A percentile compares a stretch with the other conserved stretches of the same genome.
phyloP scores from a whole-genome alignment of 208 protist genomes.

The Wallacemonas rigidus region DNA sequence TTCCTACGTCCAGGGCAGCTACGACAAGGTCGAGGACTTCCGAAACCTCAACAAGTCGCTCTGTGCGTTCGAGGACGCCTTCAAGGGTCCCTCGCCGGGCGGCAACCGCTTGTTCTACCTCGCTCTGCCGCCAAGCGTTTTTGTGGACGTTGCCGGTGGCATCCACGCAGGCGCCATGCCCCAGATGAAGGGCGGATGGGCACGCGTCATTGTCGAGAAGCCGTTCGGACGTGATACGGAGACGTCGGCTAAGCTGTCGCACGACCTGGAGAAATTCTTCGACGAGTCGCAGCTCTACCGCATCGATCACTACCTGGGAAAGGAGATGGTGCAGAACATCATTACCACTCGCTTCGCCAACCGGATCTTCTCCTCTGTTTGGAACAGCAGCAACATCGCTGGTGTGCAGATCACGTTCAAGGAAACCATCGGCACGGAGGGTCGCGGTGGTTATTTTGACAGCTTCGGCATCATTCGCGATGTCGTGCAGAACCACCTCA shows the following conservation, averaged over 20 bases:
- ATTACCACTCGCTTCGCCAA: conserved; percentile 93
- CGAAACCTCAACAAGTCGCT: conserved; percentile 53
- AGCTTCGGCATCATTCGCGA: conserved; percentile 93
- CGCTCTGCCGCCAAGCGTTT: conserved; percentile 85
- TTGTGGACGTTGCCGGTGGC: conserved; percentile 58
- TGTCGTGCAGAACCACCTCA: conserved; percentile 94
- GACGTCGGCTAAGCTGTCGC: conserved; percentile 74
- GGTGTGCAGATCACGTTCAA: conserved; percentile 94
- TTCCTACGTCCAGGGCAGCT: conserved; percentile 78
- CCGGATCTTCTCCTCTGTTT: conserved; percentile 88
- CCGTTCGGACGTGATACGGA: conserved; percentile 91
- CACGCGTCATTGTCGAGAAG: conserved; percentile 93
- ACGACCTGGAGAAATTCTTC: conserved; percentile 73
- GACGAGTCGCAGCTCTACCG: conserved; percentile 90
- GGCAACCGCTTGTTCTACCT: conserved; percentile 93
- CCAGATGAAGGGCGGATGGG: conserved; percentile 53
- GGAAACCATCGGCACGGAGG: conserved; percentile 92
- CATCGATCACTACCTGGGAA: conserved; percentile 96
- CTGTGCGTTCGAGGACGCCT: conserved; percentile 50
- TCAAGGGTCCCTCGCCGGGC: conserved; percentile 26
- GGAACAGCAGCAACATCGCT: conserved; percentile 89
- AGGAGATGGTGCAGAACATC: conserved; percentile 96
- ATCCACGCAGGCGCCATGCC: conserved; percentile 68
- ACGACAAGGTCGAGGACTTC: conserved; percentile 83
- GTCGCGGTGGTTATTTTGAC: conserved; percentile 94